Evolutionary conservation across 2,329 filamentous ascomycete species (phyloP).

Genomic region (Pyrenochaeta sp.): DNA sequence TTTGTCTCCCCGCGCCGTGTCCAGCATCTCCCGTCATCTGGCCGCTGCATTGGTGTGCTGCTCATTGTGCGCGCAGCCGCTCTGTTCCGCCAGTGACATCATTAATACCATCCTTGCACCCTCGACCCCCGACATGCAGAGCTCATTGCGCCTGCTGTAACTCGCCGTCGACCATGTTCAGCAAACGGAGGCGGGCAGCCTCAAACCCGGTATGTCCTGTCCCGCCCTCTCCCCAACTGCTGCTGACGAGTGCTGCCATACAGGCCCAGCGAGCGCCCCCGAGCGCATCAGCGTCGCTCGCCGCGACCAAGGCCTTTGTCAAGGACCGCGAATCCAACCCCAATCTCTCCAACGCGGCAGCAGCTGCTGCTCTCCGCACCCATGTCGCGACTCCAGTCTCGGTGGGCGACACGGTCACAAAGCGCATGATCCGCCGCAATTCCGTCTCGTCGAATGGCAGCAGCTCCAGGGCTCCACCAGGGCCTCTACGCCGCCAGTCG

Average conservation of each 20-base stretch:
- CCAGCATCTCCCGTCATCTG: constrained; percentile 2
- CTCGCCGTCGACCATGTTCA: constrained; percentile 43
- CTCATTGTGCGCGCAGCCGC: constrained; percentile 3
- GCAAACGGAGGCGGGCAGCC: constrained; percentile 37
- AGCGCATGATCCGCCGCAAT: constrained; percentile 77
- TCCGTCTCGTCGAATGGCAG: constrained; percentile 74
- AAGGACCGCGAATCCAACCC: constrained; percentile 69
- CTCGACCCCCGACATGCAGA: constrained; percentile 32
- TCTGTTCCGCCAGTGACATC: constrained; percentile 26
- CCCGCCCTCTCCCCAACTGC: constrained; percentile 5
- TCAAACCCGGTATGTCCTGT: constrained; percentile 43
- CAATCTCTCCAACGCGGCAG: constrained; percentile 82
- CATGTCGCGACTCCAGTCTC: constrained; percentile 79
- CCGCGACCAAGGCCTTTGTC: constrained; percentile 82
- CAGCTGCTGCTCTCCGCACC: constrained; percentile 82
- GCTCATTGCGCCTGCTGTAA: constrained; percentile 27
- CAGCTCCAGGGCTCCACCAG: constrained; percentile 47
- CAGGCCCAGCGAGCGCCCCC: constrained; percentile 51
- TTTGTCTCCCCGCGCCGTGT: background rate
- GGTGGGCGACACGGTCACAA: constrained; percentile 85
- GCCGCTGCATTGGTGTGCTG: constrained; percentile 3
- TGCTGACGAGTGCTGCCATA: constrained; percentile 33
- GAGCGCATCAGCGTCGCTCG: constrained; percentile 77
- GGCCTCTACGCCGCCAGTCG: constrained; percentile 56
- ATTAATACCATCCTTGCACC: constrained; percentile 19